Evolutionary conservation across 202 grass and related monocot species (phyloP).

Genomic region (Hordeum pubiflorum): DNA sequence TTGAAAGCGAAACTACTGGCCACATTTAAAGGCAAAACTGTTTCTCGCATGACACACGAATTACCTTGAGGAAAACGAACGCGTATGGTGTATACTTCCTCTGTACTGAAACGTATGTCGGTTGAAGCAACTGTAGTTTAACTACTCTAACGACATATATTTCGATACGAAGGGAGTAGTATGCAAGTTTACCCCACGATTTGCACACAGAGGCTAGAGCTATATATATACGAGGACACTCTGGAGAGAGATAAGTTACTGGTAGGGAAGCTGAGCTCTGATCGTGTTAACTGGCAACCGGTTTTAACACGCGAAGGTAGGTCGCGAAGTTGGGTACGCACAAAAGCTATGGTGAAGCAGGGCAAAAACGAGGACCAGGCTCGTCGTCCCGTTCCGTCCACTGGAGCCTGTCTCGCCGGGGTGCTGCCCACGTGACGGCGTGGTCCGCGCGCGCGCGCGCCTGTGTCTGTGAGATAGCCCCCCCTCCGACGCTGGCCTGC

Average conservation of each 20-base stretch:
- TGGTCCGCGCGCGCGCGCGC: conserved; percentile 25
- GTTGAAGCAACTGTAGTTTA: too few species aligned
- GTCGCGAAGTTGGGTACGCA: background rate
- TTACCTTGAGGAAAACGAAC: background rate
- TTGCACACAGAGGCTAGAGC: background rate
- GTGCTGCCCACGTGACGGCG: conserved; percentile 39
- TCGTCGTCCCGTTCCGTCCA: background rate
- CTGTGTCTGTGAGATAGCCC: background rate
- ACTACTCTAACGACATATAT: too few species aligned
- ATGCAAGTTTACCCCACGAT: background rate
- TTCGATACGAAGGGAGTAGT: too few species aligned
- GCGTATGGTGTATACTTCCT: background rate
- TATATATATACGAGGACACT: background rate
- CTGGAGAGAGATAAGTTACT: background rate
- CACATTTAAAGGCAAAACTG: background rate
- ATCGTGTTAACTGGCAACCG: background rate
- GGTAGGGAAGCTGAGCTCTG: background rate
- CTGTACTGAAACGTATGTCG: too few species aligned
- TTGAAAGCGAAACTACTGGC: conserved; percentile 28
- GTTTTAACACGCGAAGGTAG: background rate
- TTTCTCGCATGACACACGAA: background rate
- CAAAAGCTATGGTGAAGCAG: background rate
- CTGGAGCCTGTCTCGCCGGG: background rate
- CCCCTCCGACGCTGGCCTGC: background rate
- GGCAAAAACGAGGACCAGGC: conserved; percentile 40